phyloP scores from a whole-genome alignment of 1,284 basidiomycete species.

The Apiotrichum veenhuisii region DNA sequence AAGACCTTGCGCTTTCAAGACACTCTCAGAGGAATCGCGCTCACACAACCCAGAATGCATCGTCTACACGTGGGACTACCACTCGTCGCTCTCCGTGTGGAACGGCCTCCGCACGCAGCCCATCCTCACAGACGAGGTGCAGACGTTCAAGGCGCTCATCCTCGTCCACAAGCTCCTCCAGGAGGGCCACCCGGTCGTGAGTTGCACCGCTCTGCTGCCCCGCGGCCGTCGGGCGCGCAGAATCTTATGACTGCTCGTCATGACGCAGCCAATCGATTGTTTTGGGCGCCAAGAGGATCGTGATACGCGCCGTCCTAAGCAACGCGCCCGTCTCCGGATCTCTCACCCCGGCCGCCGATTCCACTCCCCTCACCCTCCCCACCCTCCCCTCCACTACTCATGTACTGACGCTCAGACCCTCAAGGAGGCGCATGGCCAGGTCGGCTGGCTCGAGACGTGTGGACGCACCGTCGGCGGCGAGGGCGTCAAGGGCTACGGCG shows the following conservation, averaged over 20 bases:
- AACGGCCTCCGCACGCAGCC: slow-evolving; percentile 89
- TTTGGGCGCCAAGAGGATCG: too few species aligned
- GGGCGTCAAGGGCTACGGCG: slow-evolving; percentile 76
- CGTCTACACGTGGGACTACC: slow-evolving; percentile 97
- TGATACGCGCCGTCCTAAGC: too few species aligned
- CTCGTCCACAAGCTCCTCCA: slow-evolving; percentile 93
- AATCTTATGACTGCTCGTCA: too few species aligned
- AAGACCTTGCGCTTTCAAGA: too few species aligned
- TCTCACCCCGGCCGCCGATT: too few species aligned
- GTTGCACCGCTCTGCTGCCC: too few species aligned
- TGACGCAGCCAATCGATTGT: too few species aligned
- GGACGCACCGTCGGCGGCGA: slow-evolving; percentile 80
- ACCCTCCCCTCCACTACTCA: background rate
- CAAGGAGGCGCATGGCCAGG: slow-evolving; percentile 93
- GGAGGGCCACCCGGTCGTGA: slow-evolving; percentile 86
- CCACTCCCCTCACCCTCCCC: too few species aligned
- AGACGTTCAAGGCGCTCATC: slow-evolving; percentile 94
- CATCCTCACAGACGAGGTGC: slow-evolving; percentile 88
- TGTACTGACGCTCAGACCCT: slow-evolving; percentile 60
- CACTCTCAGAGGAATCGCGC: too few species aligned
- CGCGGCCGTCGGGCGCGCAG: too few species aligned
- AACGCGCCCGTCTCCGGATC: too few species aligned
- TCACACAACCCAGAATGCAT: slow-evolving; percentile 70
- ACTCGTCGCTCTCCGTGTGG: slow-evolving; percentile 95
- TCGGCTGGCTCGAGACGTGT: slow-evolving; percentile 93